A percentile compares a stretch with the other conserved stretches of the same genome.
These are phyloP conservation scores for Penicillium lividum DNA, from an alignment of 495 filamentous ascomycete species.

Conservation along the genomic window DNA sequence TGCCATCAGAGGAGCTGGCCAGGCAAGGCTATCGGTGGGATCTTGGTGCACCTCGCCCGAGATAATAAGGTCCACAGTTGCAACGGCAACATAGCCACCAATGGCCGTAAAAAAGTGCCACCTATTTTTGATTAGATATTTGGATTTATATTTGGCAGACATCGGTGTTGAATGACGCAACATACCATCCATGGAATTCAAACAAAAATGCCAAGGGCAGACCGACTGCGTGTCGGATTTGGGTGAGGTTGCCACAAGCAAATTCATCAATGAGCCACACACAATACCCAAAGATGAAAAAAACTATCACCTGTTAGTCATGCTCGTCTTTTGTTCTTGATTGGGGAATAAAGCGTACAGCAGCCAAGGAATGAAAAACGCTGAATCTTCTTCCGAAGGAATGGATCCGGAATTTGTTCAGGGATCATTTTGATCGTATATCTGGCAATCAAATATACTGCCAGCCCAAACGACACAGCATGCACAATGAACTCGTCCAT, in stretches of 20 bases:
- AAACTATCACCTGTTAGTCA: slow-evolving; percentile 18
- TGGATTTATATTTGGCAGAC: background rate
- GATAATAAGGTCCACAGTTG: slow-evolving; percentile 30
- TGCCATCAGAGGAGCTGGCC: slow-evolving; percentile 22
- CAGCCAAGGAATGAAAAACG: slow-evolving; percentile 24
- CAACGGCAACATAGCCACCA: slow-evolving; percentile 34
- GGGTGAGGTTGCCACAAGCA: slow-evolving; percentile 20
- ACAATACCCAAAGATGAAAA: slow-evolving; percentile 31
- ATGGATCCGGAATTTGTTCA: slow-evolving; percentile 17
- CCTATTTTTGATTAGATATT: slow-evolving; percentile 13
- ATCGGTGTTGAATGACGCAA: background rate
- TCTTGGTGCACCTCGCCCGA: slow-evolving; percentile 27
- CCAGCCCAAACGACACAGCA: slow-evolving; percentile 25
- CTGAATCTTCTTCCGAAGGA: slow-evolving; percentile 18
- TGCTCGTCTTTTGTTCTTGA: background rate
- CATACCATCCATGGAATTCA: slow-evolving; percentile 37
- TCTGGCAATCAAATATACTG: slow-evolving; percentile 27
- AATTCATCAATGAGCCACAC: slow-evolving; percentile 35
- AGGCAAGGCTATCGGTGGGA: slow-evolving; percentile 22
- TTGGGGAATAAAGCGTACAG: slow-evolving; percentile 16
- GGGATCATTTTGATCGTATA: slow-evolving; percentile 26
- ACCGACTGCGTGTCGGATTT: slow-evolving; percentile 20
- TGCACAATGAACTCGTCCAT: slow-evolving; percentile 38
- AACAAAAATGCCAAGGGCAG: slow-evolving; percentile 31
- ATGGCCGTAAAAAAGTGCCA: slow-evolving; percentile 39